A percentile compares a stretch with the other conserved stretches of the same genome.
These are phyloP conservation scores for Protomyces arabidopsidicola DNA, from an alignment of 1,139 yeast species.

Conservation along the genomic window DNA sequence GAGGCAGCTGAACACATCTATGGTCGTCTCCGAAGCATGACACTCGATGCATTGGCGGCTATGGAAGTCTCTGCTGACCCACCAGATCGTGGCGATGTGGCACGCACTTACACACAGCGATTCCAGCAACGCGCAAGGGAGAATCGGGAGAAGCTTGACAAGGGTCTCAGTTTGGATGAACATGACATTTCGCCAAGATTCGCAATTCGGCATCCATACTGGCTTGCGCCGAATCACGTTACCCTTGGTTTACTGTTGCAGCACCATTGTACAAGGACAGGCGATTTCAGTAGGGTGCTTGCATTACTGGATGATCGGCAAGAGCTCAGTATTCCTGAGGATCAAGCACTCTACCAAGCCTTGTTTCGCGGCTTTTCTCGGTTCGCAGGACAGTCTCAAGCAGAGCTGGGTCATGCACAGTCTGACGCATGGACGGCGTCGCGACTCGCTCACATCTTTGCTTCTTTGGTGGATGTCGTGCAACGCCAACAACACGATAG, in stretches of 20 bases:
- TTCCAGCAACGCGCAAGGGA: conserved; percentile 9
- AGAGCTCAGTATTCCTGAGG: conserved; percentile 5
- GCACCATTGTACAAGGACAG: conserved; percentile 17
- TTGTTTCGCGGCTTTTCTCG: conserved; percentile 7
- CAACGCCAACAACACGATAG: background rate
- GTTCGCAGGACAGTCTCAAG: background rate
- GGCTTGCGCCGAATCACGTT: conserved; percentile 9
- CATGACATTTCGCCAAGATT: conserved; percentile 8
- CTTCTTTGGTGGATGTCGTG: background rate
- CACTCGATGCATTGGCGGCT: background rate
- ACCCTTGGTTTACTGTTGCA: conserved; percentile 10
- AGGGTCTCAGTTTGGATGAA: background rate
- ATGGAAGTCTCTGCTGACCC: background rate
- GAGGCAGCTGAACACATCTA: conserved; percentile 22
- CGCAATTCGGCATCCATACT: background rate
- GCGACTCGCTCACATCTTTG: conserved; percentile 4
- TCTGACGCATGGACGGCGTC: conserved; percentile 1
- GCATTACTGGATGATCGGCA: conserved; percentile 9
- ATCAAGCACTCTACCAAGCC: conserved; percentile 6
- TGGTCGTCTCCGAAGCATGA: background rate
- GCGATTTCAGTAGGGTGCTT: conserved; percentile 5
- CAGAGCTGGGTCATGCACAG: background rate
- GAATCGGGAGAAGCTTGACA: background rate
- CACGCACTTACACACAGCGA: background rate
- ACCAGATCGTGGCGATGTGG: background rate